These are phyloP conservation scores for Xylaria cubensis DNA, from an alignment of 495 filamentous ascomycete species.

Conservation along the genomic window DNA sequence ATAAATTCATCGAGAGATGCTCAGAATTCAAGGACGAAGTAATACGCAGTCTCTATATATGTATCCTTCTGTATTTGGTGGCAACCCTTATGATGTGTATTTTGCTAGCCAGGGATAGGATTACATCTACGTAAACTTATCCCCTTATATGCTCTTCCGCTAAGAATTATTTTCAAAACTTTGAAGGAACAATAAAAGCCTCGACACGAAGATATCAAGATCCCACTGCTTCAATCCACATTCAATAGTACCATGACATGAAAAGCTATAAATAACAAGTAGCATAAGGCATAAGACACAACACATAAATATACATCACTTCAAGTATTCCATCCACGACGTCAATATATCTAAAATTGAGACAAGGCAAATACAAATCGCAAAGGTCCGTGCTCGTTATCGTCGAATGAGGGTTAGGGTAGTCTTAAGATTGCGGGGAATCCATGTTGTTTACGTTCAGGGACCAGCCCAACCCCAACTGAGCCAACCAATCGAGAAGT, in stretches of 20 bases:
- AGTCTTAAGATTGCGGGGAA: conserved; percentile 28
- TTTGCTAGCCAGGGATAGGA: no score
- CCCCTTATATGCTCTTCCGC: not conserved
- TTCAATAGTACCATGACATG: not conserved
- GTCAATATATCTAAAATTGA: not conserved
- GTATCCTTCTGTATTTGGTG: not conserved
- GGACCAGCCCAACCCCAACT: not conserved
- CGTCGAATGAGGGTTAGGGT: not conserved
- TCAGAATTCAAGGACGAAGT: no score
- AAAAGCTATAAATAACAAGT: not conserved
- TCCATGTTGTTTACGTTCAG: conserved; percentile 23
- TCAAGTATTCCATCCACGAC: not conserved
- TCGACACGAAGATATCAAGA: not conserved
- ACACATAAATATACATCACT: not conserved
- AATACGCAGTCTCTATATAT: no score
- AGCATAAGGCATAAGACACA: not conserved
- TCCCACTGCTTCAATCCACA: not conserved
- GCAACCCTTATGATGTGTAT: not conserved
- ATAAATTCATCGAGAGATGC: no score
- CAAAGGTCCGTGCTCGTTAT: not conserved
- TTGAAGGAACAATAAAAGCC: not conserved
- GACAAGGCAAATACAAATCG: not conserved
- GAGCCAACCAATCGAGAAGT: not conserved
- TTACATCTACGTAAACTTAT: no score
- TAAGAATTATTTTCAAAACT: not conserved